Evolutionary conservation across 2,329 filamentous ascomycete genomes (phyloP).

Genomic region (Raffaelea ambrosiae): DNA sequence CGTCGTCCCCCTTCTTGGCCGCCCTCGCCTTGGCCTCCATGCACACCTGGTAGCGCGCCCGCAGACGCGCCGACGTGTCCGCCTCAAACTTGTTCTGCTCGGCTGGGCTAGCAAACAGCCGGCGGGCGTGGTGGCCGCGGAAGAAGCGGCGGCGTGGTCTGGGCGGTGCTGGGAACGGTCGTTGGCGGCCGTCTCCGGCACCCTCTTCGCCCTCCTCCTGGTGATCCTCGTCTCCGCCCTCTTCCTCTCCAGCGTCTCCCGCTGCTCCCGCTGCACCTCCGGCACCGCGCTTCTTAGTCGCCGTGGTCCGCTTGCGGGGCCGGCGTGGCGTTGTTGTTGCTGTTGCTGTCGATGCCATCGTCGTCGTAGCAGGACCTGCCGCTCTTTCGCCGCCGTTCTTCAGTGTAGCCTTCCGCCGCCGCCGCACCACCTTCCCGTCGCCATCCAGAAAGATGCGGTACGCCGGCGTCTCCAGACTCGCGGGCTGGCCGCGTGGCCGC

Average conservation of each 20-base stretch:
- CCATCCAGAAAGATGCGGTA: slow-evolving; percentile 14
- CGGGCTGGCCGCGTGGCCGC: slow-evolving; percentile 13
- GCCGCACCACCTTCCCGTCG: slow-evolving; percentile 12
- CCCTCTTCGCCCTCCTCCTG: slow-evolving; percentile 7
- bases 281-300: slow-evolving; percentile 1
- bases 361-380: no score
- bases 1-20: slow-evolving; percentile 10
- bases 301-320: neutral
- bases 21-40: slow-evolving; percentile 26
- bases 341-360: no score
- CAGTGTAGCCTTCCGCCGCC: slow-evolving; percentile 11
- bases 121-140: slow-evolving; percentile 8
- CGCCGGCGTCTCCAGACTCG: slow-evolving; percentile 11
- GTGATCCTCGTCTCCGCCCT: neutral
- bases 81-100: slow-evolving; percentile 19
- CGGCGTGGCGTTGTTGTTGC: no score
- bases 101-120: slow-evolving; percentile 16
- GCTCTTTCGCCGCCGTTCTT: no score
- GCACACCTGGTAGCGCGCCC: slow-evolving; percentile 33
- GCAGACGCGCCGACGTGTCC: slow-evolving; percentile 18
- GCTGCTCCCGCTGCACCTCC: slow-evolving; percentile 15
- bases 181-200: slow-evolving; percentile 5
- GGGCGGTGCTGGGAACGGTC: slow-evolving; percentile 6
- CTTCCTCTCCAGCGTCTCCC: slow-evolving; percentile 13
- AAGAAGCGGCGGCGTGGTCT: slow-evolving; percentile 8